phyloP scores from a whole-genome alignment of 2,329 filamentous ascomycete genomes.

The Sporothrix schenckii region DNA sequence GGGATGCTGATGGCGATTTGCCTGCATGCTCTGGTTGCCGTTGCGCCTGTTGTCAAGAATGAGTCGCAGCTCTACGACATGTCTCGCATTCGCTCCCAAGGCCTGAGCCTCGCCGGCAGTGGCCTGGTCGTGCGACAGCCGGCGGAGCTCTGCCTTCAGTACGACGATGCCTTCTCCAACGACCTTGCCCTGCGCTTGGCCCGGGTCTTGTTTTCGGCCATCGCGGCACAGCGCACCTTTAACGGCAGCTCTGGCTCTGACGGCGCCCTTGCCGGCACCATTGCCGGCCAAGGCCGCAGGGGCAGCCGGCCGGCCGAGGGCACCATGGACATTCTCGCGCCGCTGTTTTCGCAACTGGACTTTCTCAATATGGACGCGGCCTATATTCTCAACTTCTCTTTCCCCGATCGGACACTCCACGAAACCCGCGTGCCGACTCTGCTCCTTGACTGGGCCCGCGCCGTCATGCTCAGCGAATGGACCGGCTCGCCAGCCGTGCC shows the following conservation, averaged over 20 bases:
- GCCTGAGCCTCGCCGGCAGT: conserved; percentile 53
- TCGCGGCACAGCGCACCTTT: conserved; percentile 57
- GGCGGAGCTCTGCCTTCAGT: conserved; percentile 57
- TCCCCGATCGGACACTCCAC: conserved; percentile 57
- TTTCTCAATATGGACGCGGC: conserved; percentile 52
- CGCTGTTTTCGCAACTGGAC: conserved; percentile 58
- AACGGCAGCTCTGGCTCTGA: conserved; percentile 45
- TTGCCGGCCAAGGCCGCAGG: background rate
- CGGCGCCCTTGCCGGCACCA: background rate
- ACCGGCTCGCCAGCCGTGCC: conserved; percentile 71
- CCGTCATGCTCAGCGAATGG: conserved; percentile 79
- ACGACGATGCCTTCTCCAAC: conserved; percentile 65
- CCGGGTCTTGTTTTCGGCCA: conserved; percentile 60
- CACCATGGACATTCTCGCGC: conserved; percentile 51
- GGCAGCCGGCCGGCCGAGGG: background rate
- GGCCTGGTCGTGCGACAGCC: conserved; percentile 53
- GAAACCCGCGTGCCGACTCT: conserved; percentile 61
- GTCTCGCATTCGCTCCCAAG: conserved; percentile 62
- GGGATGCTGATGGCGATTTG: conserved; percentile 62
- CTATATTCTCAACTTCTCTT: conserved; percentile 53
- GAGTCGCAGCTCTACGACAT: conserved; percentile 58
- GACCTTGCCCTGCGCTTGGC: conserved; percentile 63
- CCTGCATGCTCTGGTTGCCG: conserved; percentile 63
- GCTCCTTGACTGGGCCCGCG: conserved; percentile 71
- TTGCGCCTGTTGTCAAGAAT: conserved; percentile 56